Evolutionary conservation across 2,329 filamentous ascomycete genomes (phyloP), one percentile per base, ranked within the genome.

Genomic region (Fusarium albidum): DNA sequence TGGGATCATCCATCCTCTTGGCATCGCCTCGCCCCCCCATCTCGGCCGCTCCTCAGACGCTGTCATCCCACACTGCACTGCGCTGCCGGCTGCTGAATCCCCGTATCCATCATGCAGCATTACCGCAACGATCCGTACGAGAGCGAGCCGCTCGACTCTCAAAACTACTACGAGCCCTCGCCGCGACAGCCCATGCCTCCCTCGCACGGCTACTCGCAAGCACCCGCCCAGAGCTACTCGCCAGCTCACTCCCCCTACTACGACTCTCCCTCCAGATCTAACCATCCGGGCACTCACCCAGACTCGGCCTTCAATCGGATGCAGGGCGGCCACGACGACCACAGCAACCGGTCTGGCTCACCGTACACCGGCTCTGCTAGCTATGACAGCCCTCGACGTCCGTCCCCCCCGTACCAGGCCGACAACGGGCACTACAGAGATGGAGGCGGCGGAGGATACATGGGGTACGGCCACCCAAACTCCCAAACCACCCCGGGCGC

Each of bases 401-500:
- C 61, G 15, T 43, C 57, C 10, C 58, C 54, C 34, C 46, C 50
- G 9, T 58, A 62, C 5, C 56, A 54, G 42, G 57, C 50, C 18
- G 65, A 69, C 15, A 57, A 65, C 42, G 54, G 48, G 29, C 62
- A 69, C 31, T 61, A 70, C 40, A 57, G 53, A 13, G 54, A 40
- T 35, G 42, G 58, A 40, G 53, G 52, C 25, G 44, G 45, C 35
- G 37, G 69, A 61, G 69, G 63, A 52, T 45, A 66, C 33, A 41
- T 53, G 41, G 58, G 58, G 62, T 69, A 69, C 57, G 61, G 52
- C 14, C 56, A 63, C 21, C 62, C 55, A 33, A 55, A 58, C 17
- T 55, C 55, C 8, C 61, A 68, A 61, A 79, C 74, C 65, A 73
- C 86, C 1, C 84, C 85, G 3, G 87, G 84, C 28, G 80, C 84